A percentile compares a stretch with the other conserved stretches of the same genome.
Evolutionary conservation across 441 rosid species (phyloP).

Genomic region (Hura crepitans): DNA sequence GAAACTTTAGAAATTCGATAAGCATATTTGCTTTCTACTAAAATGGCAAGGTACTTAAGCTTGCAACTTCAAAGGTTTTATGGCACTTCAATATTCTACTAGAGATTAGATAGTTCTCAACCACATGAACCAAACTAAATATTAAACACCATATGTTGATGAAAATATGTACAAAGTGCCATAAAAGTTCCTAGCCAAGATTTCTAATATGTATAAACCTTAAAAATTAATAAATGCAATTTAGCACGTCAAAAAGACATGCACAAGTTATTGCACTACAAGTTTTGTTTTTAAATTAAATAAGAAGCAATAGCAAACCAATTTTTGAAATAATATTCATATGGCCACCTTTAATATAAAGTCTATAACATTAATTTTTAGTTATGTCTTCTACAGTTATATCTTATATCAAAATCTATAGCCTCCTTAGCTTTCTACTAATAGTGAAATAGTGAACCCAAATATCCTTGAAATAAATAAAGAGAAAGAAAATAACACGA

Average conservation of each 20-base stretch:
- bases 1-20: conserved; percentile 35
- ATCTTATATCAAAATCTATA: background rate
- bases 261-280: background rate
- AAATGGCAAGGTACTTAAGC: conserved; percentile 60
- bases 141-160: conserved; percentile 47
- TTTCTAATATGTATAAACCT: conserved; percentile 41
- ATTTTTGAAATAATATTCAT: background rate
- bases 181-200: conserved; percentile 40
- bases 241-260: conserved; percentile 7
- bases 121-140: conserved; percentile 29
- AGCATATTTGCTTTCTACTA: conserved; percentile 66
- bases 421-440: background rate
- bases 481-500: background rate
- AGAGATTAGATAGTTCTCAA: conserved; percentile 59
- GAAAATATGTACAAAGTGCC: conserved; percentile 61
- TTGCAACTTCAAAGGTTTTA: conserved; percentile 40
- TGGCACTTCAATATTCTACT: conserved; percentile 46
- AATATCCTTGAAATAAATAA: background rate
- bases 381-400: background rate
- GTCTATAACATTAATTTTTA: background rate
- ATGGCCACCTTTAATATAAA: background rate
- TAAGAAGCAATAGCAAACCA: background rate
- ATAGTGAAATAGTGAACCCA: background rate
- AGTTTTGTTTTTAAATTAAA: background rate
- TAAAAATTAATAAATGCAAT: conserved; percentile 23